Percentiles rank a stretch among this genome's conserved stretches.
phyloP scores from a whole-genome alignment of 2,329 filamentous ascomycete genomes.

The Colletotrichum kahawae region DNA sequence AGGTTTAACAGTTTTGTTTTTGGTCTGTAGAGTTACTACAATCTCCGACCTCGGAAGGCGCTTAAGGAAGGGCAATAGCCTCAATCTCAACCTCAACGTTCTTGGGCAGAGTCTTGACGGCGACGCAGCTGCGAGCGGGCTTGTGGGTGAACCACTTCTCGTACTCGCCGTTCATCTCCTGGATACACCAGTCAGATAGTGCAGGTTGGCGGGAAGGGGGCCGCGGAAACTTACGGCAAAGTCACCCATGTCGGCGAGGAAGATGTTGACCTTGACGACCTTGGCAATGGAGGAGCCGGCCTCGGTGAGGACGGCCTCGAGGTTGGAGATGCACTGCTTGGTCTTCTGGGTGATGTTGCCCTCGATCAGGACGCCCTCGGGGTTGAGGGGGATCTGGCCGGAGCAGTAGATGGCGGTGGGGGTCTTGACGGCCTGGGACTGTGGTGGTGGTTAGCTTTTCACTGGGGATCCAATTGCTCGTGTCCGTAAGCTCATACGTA shows the following conservation, averaged over 20 bases:
- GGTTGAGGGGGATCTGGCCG: slow-evolving; percentile 73
- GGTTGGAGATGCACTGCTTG: slow-evolving; percentile 71
- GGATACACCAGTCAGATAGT: background rate
- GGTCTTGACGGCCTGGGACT: slow-evolving; percentile 73
- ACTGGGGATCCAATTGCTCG: background rate
- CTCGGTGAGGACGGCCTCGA: slow-evolving; percentile 81
- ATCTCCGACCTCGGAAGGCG: background rate
- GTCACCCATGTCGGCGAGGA: slow-evolving; percentile 88
- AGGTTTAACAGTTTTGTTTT: background rate
- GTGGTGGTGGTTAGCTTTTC: slow-evolving; percentile 21
- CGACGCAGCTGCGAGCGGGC: slow-evolving; percentile 88
- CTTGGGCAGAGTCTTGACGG: slow-evolving; percentile 87
- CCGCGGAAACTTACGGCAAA: slow-evolving; percentile 63
- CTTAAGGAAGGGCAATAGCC: slow-evolving; percentile 75
- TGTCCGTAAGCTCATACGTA: slow-evolving; percentile 54
- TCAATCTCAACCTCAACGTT: slow-evolving; percentile 90
- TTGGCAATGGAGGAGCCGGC: slow-evolving; percentile 79
- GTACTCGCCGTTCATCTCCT: slow-evolving; percentile 85
- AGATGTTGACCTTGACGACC: slow-evolving; percentile 92
- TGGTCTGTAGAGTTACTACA: background rate
- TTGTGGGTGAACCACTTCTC: slow-evolving; percentile 83
- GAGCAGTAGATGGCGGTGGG: slow-evolving; percentile 70
- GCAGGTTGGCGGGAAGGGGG: background rate
- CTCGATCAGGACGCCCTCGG: slow-evolving; percentile 59
- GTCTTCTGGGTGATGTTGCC: slow-evolving; percentile 70